Conservation (phyloP, 805 yeast species). For the Schwanniomyces occidentalis region DNA sequence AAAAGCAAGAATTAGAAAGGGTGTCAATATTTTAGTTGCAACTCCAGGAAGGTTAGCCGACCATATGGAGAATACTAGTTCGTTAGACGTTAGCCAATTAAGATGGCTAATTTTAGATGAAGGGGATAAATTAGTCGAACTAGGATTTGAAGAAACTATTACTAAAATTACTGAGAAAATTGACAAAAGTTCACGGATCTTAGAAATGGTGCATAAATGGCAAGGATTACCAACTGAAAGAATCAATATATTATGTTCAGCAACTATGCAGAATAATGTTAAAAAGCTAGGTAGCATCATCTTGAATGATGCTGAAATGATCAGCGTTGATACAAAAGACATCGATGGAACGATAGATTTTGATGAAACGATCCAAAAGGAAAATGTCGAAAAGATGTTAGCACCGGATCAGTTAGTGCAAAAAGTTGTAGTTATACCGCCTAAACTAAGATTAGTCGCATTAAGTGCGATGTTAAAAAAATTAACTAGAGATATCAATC, state of each 20-base stretch:
- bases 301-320: slow-evolving; percentile 70
- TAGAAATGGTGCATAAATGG: slow-evolving; percentile 36
- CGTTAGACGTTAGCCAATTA: slow-evolving; percentile 68
- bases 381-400: slow-evolving; percentile 26
- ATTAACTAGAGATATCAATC: slow-evolving; percentile 24
- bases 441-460: slow-evolving; percentile 84
- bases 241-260: slow-evolving; percentile 86
- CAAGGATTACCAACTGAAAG: slow-evolving; percentile 67
- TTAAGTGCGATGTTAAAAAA: slow-evolving; percentile 64
- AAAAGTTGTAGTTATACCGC: slow-evolving; percentile 82
- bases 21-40: slow-evolving; percentile 93
- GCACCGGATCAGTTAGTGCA: slow-evolving; percentile 94
- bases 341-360: slow-evolving; percentile 28
- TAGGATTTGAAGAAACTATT: slow-evolving; percentile 95
- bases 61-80: slow-evolving; percentile 86
- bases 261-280: slow-evolving; percentile 84
- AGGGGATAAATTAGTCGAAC: slow-evolving; percentile 93
- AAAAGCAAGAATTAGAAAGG: slow-evolving; percentile 92
- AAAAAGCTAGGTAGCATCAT: slow-evolving; percentile 78
- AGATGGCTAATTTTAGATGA: slow-evolving; percentile 93
- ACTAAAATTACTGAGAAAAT: slow-evolving; percentile 68
- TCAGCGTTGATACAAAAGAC: slow-evolving; percentile 40
- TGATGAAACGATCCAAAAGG: slow-evolving; percentile 6
- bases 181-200: slow-evolving; percentile 44
- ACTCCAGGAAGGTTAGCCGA: slow-evolving; percentile 97